Evolutionary conservation across 2,329 filamentous ascomycete genomes (phyloP).

Genomic region (Plenodomus biglobosus): DNA sequence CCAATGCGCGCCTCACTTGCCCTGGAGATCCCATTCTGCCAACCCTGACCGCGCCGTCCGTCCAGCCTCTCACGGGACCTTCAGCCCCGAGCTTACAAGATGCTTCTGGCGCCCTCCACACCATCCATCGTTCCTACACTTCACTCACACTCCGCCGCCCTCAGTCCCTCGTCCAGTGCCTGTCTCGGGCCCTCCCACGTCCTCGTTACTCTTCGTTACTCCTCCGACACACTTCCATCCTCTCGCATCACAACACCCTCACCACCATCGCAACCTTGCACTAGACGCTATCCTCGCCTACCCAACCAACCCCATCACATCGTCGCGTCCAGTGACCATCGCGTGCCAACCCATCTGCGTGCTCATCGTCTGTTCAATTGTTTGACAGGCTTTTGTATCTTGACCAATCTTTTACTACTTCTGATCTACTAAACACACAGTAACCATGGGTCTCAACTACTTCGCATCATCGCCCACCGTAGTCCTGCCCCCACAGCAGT

Average conservation of each 20-base stretch:
- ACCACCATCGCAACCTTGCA: conserved; percentile 16
- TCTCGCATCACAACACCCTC: conserved; percentile 13
- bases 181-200: conserved; percentile 11
- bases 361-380: conserved; percentile 31
- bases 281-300: conserved; percentile 14
- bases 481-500: conserved; percentile 48
- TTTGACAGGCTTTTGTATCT: conserved; percentile 39
- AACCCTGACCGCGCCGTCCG: conserved; percentile 16
- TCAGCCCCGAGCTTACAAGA: conserved; percentile 41
- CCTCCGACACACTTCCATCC: conserved; percentile 16
- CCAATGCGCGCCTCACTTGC: conserved; percentile 21
- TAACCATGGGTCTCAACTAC: conserved; percentile 48
- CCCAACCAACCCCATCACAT: conserved; percentile 23
- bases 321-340: conserved; percentile 31
- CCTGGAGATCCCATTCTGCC: conserved; percentile 30
- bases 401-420: conserved; percentile 24
- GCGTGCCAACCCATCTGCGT: conserved; percentile 25
- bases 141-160: conserved; percentile 29
- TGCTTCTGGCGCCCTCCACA: conserved; percentile 33
- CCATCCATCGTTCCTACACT: conserved; percentile 41
- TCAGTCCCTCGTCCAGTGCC: conserved; percentile 16
- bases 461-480: conserved; percentile 52
- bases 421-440: conserved; percentile 46
- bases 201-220: conserved; percentile 10
- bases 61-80: conserved; percentile 41